A percentile compares a stretch with the other conserved stretches of the same genome.
Conservation (phyloP, 2,329 filamentous ascomycete genomes). For the Cladosporium phlei region DNA sequence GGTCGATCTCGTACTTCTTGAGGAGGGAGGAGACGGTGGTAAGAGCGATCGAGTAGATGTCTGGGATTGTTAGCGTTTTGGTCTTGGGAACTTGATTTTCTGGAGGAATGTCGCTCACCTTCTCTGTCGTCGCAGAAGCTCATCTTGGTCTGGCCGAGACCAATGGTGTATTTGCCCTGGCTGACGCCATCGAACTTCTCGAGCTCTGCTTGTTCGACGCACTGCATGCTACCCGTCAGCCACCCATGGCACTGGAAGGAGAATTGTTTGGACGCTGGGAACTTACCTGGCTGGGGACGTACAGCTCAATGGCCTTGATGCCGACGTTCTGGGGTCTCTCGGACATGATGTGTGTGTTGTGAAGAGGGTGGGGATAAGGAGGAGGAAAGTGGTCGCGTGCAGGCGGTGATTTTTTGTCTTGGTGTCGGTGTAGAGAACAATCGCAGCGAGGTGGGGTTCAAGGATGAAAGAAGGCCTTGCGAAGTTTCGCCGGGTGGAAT, state of each 20-base stretch:
- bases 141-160: slow-evolving; percentile 52
- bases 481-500: slow-evolving; percentile 10
- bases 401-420: neutral
- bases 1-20: slow-evolving; percentile 50
- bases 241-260: neutral
- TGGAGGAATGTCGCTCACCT: slow-evolving; percentile 38
- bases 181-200: slow-evolving; percentile 53
- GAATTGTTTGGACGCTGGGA: neutral
- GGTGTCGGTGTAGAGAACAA: slow-evolving; percentile 14
- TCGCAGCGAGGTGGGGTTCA: slow-evolving; percentile 7
- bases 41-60: slow-evolving; percentile 51
- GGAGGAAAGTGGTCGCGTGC: slow-evolving; percentile 6
- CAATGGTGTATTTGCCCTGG: slow-evolving; percentile 51
- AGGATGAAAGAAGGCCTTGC: slow-evolving; percentile 8
- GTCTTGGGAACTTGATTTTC: neutral
- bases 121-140: slow-evolving; percentile 53
- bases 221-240: slow-evolving; percentile 34
- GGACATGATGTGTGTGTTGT: slow-evolving; percentile 32
- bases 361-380: neutral
- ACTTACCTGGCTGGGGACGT: slow-evolving; percentile 50
- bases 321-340: slow-evolving; percentile 47
- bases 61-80: slow-evolving; percentile 24
- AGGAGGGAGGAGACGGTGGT: slow-evolving; percentile 49
- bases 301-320: slow-evolving; percentile 53
- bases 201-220: slow-evolving; percentile 50